Evolutionary conservation across 2,329 filamentous ascomycete species (phyloP).

Genomic region (Bipolaris gigantea): DNA sequence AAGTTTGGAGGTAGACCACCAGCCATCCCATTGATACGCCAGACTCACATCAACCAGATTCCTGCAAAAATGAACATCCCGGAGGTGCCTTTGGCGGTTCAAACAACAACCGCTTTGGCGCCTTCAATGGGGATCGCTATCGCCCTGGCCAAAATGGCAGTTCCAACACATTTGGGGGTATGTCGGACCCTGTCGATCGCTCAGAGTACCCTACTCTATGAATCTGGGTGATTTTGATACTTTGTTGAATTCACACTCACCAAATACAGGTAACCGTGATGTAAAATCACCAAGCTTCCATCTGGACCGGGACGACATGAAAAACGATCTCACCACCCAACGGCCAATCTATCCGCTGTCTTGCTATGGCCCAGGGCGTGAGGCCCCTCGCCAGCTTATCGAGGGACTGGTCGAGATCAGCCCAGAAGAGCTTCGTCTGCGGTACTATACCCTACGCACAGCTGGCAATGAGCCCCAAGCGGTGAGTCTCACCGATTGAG

Average conservation of each 20-base stretch:
- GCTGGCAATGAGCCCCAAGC: conserved; percentile 61
- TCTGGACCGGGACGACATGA: conserved; percentile 37
- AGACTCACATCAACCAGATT: conserved; percentile 48
- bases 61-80: conserved; percentile 64
- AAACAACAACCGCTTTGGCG: conserved; percentile 57
- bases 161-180: conserved; percentile 45
- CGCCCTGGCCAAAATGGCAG: conserved; percentile 36
- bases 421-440: conserved; percentile 79
- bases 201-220: background rate
- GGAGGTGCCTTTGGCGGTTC: conserved; percentile 36
- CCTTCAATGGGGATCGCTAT: conserved; percentile 47
- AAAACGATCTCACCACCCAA: conserved; percentile 67
- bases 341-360: conserved; percentile 84
- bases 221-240: background rate
- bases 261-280: conserved; percentile 21
- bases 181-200: conserved; percentile 11
- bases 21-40: background rate
- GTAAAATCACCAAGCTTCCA: conserved; percentile 27
- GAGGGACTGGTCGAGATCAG: conserved; percentile 83
- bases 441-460: conserved; percentile 67
- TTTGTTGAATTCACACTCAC: background rate
- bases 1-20: conserved; percentile 61
- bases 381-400: conserved; percentile 80
- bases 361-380: conserved; percentile 75
- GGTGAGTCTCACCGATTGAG: conserved; percentile 42